Percentiles rank a stretch among this genome's conserved stretches.
Evolutionary conservation across 345 rosid genomes (phyloP).

Genomic region (Eucalyptus tenuipes): DNA sequence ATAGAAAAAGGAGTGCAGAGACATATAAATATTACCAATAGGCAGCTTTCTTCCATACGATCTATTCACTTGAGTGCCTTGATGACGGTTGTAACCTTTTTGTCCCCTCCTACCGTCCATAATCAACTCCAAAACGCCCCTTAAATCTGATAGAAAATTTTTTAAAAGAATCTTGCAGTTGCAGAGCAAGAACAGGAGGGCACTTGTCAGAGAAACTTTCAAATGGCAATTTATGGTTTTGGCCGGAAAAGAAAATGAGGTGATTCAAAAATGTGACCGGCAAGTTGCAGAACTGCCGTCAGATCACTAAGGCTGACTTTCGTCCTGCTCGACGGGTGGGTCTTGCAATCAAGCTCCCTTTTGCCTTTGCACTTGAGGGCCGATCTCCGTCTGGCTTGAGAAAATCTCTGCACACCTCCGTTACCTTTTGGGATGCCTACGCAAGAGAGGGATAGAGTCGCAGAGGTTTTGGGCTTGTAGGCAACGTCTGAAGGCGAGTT

Average conservation of each 20-base stretch:
- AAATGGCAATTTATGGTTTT: background rate
- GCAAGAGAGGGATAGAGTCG: background rate
- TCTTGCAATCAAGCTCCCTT: background rate
- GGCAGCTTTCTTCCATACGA: background rate
- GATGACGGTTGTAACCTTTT: background rate
- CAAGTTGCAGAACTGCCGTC: background rate
- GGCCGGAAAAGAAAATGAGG: background rate
- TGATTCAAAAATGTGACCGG: background rate
- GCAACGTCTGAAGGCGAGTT: background rate
- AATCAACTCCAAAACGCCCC: background rate
- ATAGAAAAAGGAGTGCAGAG: background rate
- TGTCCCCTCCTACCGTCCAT: background rate
- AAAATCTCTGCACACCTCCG: background rate
- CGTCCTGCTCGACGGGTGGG: fast-evolving
- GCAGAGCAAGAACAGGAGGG: background rate
- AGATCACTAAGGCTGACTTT: background rate
- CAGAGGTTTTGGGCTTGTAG: background rate
- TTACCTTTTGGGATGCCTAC: background rate
- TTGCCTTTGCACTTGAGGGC: background rate
- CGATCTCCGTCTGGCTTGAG: background rate
- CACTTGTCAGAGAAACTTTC: background rate
- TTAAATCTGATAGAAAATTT: background rate
- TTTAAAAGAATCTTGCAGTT: background rate
- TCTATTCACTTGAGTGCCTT: background rate
- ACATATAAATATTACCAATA: background rate